Base-by-base conservation (phyloP, 805 yeast genomes). In the Kluyveromyces wickerhamii region DNA sequence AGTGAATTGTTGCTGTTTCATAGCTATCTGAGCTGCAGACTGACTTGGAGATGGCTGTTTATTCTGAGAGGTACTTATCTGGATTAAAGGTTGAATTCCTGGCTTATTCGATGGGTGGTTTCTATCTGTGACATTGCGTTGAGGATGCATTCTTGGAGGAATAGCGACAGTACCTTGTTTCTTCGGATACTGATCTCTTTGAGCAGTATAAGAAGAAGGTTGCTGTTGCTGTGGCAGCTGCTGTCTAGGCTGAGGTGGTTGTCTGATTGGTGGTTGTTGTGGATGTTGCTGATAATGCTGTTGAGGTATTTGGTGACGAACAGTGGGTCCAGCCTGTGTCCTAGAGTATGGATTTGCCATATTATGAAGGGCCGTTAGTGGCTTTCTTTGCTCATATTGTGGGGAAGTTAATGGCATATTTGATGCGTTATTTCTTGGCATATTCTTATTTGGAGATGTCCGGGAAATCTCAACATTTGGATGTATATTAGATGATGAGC, bases 141-240 rank as follows among this genome's bases (percentile, higher is more conserved):
- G 45, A 7, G 48, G 35, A 29, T 47, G 45, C 14, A 38, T 34
- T 28, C 44, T 47, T 25, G 54, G 59, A 13, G 57, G 54, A 11
- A 50, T 38, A 8, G 35, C 32, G n/a, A 18, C 29, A 19, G 20
- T 22, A 10, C 21, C 26, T 11, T n/a, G 14, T 21, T 34, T 34
- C 37, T 32, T 29, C 19, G 34, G 29, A 21, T 38, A 36, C 23
- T 32, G 32, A 20, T 15, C 25, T 10, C 27, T 25, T 18, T 14
- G 13, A 11, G 13, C n/a, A 18, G 12, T 10, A 15, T 17, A 17
- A 12, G 41, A 11, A 2, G 41, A 12, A 5, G 16, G 3, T 3
- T 34, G 32, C 14, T 25, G 17, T 27, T 30, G 14, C 8, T 35
- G 14, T 21, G 11, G n/a, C 27, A 15, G 16, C 24, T 32, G 22